Evolutionary conservation across 208 protist species (phyloP), one percentile per base, ranked within the genome.

Genomic region (Kentomonas sorsogonicus): DNA sequence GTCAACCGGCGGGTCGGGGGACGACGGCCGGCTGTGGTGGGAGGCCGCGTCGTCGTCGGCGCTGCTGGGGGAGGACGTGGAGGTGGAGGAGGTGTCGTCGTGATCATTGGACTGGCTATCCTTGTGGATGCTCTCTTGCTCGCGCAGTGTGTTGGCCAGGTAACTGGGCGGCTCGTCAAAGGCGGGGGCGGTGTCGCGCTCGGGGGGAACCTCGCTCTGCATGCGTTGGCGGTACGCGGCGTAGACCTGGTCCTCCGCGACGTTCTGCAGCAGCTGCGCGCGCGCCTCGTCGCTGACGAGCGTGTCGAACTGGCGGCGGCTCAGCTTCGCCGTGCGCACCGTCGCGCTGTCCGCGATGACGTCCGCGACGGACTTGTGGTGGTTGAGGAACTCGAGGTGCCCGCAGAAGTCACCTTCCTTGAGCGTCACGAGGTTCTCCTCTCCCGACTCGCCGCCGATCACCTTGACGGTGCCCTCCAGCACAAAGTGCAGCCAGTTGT

Each of bases 321-420:
- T 83, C 25, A 90, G 41, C 61, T 85, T 90, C 10, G 77, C 79
- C 13, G 80, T 86, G 53, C 60, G 65, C n/a, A 83, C 86, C 4
- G 59, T 48, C 16, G 66, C 48, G 23, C 46, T 83, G 6, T n/a
- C 57, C 7, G 63, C 79, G 13, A 83, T 59, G 16, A 85, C 67
- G 41, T 83, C 70, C 9, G 82, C 86, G 13, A 85, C 82, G 26
- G 73, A 61, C 41, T 83, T 62, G 61, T 93, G 82, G 22, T 72
- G 71, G 54, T 70, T 82, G 44, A 93, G 57, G 66, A 89, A 88
- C 62, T 93, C 79, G 45, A 90, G 63, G 27, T 93, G 72, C 2
- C 81, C 85, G 2, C 66, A 71, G 31, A 60, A 79, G 40, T 83
- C 69, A 15, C 82, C 85, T 29, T 66, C 63, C 11, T 60, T 38